Conservation (phyloP, 345 rosid genomes). For the Aquilaria malaccensis region DNA sequence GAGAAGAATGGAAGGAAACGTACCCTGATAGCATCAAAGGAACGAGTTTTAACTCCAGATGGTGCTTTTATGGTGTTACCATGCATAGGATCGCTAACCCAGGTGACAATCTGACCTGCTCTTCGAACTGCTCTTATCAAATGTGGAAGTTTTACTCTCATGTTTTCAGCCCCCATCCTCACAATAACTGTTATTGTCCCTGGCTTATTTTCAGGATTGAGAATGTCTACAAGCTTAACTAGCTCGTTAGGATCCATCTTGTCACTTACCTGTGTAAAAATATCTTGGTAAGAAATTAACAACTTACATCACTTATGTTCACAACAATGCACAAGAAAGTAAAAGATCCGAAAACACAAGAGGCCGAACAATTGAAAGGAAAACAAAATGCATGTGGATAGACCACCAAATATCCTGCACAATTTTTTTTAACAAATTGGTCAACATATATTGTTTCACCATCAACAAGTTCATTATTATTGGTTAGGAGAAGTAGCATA, state of each 20-base stretch:
- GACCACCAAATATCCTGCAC: no score
- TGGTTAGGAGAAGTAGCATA: no score
- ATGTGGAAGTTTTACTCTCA: slow-evolving; percentile 33
- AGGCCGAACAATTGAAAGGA: not conserved
- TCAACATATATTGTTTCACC: no score
- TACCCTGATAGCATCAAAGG: slow-evolving; percentile 37
- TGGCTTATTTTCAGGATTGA: slow-evolving; percentile 31
- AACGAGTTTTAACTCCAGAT: slow-evolving; percentile 35
- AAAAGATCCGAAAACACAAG: not conserved
- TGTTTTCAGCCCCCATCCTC: slow-evolving; percentile 36
- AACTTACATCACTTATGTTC: not conserved
- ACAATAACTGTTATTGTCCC: slow-evolving; percentile 33
- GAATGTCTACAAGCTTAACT: slow-evolving; percentile 28
- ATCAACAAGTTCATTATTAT: no score
- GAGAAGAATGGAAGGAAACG: not conserved
- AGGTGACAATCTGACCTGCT: slow-evolving; percentile 30
- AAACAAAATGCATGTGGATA: not conserved
- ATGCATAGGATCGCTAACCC: slow-evolving; percentile 39
- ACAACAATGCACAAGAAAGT: not conserved
- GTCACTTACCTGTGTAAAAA: slow-evolving; percentile 23
- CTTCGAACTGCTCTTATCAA: slow-evolving; percentile 29
- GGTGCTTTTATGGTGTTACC: slow-evolving; percentile 40
- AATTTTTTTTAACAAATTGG: no score
- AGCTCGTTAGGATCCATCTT: slow-evolving; percentile 39
- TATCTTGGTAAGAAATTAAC: not conserved